phyloP scores from a whole-genome alignment of 441 rosid species.

The Flueggea neowawraea region DNA sequence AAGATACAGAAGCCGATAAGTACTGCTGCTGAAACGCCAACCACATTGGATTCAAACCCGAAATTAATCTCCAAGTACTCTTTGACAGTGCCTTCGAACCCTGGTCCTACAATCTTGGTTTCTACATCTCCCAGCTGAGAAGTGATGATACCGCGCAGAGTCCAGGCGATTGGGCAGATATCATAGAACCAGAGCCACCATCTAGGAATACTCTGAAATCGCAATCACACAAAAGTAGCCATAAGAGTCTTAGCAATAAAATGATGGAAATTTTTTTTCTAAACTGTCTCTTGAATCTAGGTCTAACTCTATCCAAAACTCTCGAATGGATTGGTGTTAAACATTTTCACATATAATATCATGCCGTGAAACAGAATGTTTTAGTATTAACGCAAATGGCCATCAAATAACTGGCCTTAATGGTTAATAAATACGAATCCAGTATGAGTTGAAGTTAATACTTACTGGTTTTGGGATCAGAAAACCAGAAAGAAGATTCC shows the following conservation, averaged over 20 bases:
- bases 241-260: too few species aligned
- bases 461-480: constrained; percentile 85
- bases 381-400: too few species aligned
- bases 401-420: too few species aligned
- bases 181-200: constrained; percentile 98
- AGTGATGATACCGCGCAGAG: constrained; percentile 57
- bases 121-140: constrained; percentile 92
- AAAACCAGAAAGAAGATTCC: constrained; percentile 96
- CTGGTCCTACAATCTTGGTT: constrained; percentile 45
- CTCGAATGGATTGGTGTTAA: too few species aligned
- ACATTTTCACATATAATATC: too few species aligned
- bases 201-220: constrained; percentile 54
- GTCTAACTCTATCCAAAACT: too few species aligned
- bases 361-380: too few species aligned
- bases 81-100: constrained; percentile 54
- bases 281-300: too few species aligned
- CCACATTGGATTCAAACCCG: constrained; percentile 47
- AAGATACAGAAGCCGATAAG: constrained; percentile 50
- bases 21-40: constrained; percentile 48
- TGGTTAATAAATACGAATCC: too few species aligned
- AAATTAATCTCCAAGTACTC: constrained; percentile 44
- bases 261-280: too few species aligned
- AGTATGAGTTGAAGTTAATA: not conserved
- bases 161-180: constrained; percentile 87
- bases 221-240: not conserved